These are phyloP conservation scores for Clonostachys rosea DNA, from an alignment of 2,329 filamentous ascomycete species.

Conservation along the genomic window DNA sequence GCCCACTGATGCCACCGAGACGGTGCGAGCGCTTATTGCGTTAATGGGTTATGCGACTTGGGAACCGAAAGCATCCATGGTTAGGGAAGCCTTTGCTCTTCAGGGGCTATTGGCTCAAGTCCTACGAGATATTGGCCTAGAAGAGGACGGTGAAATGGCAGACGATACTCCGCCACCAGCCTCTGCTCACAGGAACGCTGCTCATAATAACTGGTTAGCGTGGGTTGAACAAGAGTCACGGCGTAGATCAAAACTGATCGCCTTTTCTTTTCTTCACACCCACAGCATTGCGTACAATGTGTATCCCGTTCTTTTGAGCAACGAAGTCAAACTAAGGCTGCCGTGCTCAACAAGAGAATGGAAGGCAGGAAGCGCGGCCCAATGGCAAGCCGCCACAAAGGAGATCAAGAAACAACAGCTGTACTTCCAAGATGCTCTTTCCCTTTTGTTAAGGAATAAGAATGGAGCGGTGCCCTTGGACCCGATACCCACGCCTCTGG, in stretches of 20 bases:
- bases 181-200: not conserved
- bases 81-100: slow-evolving; percentile 25
- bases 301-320: slow-evolving; percentile 26
- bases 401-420: slow-evolving; percentile 23
- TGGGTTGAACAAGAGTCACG: slow-evolving; percentile 24
- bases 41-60: slow-evolving; percentile 32
- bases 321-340: slow-evolving; percentile 24
- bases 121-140: slow-evolving; percentile 23
- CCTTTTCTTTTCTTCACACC: slow-evolving; percentile 29
- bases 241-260: slow-evolving; percentile 26
- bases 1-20: slow-evolving; percentile 22
- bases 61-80: slow-evolving; percentile 21
- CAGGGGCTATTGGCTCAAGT: slow-evolving; percentile 24
- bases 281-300: slow-evolving; percentile 31
- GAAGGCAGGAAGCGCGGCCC: slow-evolving; percentile 19
- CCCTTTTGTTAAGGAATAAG: slow-evolving; percentile 18
- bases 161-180: not conserved
- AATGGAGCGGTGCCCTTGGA: slow-evolving; percentile 18
- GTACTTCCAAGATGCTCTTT: slow-evolving; percentile 27
- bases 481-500: slow-evolving; percentile 26
- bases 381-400: slow-evolving; percentile 18
- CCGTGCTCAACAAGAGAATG: slow-evolving; percentile 28
- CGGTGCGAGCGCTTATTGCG: slow-evolving; percentile 22
- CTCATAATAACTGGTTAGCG: slow-evolving; percentile 14
- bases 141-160: slow-evolving; percentile 14